Conservation (phyloP, 23 red algal species). For the Gracilaria gracilis region DNA sequence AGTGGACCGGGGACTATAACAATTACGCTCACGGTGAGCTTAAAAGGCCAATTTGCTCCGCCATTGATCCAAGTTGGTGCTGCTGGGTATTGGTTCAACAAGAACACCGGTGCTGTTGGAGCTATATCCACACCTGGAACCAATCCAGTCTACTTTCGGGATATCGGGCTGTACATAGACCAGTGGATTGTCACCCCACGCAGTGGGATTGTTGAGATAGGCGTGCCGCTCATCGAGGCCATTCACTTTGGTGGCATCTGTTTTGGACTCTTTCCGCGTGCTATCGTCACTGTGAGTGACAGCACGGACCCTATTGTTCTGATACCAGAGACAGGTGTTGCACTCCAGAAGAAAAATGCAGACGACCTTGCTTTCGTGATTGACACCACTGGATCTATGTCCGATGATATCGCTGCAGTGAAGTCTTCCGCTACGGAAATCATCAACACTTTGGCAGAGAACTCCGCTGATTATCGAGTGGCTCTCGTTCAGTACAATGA, state of each 20-base stretch:
- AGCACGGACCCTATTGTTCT: background rate
- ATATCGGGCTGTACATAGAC: slow-evolving; percentile 3
- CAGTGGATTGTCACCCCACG: slow-evolving; percentile 4
- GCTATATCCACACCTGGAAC: background rate
- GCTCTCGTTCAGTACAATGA: slow-evolving; percentile 18
- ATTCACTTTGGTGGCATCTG: slow-evolving; percentile 9
- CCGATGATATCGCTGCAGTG: slow-evolving; percentile 25
- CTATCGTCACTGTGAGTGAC: background rate
- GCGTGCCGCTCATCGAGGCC: background rate
- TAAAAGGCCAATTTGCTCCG: slow-evolving; percentile 11
- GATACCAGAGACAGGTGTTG: background rate
- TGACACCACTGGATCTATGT: slow-evolving; percentile 35
- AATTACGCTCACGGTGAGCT: slow-evolving; percentile 13
- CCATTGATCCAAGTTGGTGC: slow-evolving; percentile 10
- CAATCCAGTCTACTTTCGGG: slow-evolving; percentile 17
- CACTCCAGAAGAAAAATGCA: background rate
- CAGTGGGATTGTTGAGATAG: slow-evolving; percentile 10
- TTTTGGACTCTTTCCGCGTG: background rate
- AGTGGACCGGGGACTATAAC: background rate
- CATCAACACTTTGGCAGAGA: slow-evolving; percentile 8
- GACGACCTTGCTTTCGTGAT: slow-evolving; percentile 39
- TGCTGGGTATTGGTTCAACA: slow-evolving; percentile 14
- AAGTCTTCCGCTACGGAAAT: background rate
- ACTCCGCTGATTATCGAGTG: slow-evolving; percentile 15
- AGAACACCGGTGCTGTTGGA: background rate